Evolutionary conservation across 2,329 filamentous ascomycete species (phyloP).

Genomic region (Mycocentrospora acerina): DNA sequence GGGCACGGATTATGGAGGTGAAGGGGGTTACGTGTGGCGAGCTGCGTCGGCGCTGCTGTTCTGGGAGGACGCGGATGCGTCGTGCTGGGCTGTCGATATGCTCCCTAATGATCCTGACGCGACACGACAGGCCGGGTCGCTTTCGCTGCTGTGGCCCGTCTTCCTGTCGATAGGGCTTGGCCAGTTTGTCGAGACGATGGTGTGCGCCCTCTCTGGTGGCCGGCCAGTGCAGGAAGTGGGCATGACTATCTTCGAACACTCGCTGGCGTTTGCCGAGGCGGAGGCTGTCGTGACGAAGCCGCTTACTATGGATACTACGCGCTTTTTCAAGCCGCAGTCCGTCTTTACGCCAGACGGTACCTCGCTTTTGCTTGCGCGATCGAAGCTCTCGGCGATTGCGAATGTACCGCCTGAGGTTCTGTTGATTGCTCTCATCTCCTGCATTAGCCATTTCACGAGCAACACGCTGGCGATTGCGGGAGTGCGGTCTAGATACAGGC

Average conservation of each 20-base stretch:
- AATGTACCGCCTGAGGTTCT: conserved; percentile 91
- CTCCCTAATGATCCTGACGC: conserved; percentile 52
- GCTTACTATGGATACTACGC: conserved; percentile 69
- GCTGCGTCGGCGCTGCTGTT: conserved; percentile 72
- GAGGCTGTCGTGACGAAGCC: conserved; percentile 84
- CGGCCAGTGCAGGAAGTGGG: conserved; percentile 81
- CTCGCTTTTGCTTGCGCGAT: conserved; percentile 43
- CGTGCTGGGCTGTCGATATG: conserved; percentile 78
- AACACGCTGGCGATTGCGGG: conserved; percentile 80
- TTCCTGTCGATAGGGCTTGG: conserved; percentile 70
- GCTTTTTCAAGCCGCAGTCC: conserved; percentile 44
- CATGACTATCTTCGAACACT: conserved; percentile 96
- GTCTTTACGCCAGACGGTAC: conserved; percentile 48
- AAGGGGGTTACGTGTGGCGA: conserved; percentile 69
- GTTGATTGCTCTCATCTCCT: conserved; percentile 82
- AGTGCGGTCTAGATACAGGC: conserved; percentile 74
- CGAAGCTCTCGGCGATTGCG: conserved; percentile 73
- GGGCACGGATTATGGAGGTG: conserved; percentile 53
- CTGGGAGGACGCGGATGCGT: conserved; percentile 71
- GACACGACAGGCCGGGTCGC: conserved; percentile 69
- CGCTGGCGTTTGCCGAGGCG: conserved; percentile 91
- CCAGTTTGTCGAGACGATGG: conserved; percentile 85
- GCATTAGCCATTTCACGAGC: conserved; percentile 84
- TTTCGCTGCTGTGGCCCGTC: conserved; percentile 73
- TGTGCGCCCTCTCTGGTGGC: conserved; percentile 83